phyloP scores from a whole-genome alignment of 176 grass and related monocot species.

The Bolboschoenus planiculmis region DNA sequence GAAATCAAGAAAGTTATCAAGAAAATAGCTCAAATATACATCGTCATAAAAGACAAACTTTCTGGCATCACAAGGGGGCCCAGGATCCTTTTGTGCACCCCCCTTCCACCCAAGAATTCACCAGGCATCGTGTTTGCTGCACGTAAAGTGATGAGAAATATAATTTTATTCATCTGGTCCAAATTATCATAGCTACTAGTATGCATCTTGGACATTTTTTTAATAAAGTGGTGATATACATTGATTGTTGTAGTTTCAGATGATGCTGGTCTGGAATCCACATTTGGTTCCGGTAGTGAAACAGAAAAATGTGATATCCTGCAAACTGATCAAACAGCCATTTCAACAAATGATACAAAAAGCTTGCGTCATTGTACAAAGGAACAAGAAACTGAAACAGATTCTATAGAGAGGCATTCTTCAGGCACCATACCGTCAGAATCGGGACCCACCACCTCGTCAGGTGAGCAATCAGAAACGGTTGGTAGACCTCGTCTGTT shows the following conservation, averaged over 20 bases:
- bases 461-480: slow-evolving; percentile 22
- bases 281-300: background rate
- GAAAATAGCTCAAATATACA: background rate
- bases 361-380: background rate
- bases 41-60: background rate
- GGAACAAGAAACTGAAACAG: background rate
- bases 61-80: background rate
- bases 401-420: slow-evolving; percentile 7
- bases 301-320: background rate
- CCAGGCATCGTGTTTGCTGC: background rate
- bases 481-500: slow-evolving; percentile 74
- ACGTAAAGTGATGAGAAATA: background rate
- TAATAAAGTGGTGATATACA: background rate
- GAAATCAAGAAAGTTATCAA: background rate
- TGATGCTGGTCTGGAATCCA: background rate
- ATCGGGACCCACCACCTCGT: background rate
- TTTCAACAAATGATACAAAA: background rate
- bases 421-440: background rate
- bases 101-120: no score
- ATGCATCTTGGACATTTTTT: background rate
- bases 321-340: background rate
- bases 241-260: background rate
- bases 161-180: background rate
- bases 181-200: background rate
- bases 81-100: background rate